These are phyloP conservation scores for Mucor lusitanicus DNA, from an alignment of 371 early-diverging fungal species.

Conservation along the genomic window DNA sequence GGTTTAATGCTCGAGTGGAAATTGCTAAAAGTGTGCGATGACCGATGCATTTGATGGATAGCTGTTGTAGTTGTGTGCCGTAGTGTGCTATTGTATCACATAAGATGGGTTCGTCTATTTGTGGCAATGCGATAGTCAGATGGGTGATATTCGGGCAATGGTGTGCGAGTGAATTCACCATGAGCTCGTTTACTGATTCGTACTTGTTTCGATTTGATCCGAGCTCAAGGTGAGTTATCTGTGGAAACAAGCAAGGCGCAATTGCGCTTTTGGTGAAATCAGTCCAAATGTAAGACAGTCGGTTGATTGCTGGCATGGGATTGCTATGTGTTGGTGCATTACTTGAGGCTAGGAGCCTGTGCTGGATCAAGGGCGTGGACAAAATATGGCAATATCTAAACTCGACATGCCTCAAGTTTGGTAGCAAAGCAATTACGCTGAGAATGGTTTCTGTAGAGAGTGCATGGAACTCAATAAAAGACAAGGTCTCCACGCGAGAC, in stretches of 20 bases:
- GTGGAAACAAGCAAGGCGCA: not conserved
- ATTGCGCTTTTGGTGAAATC: constrained; percentile 30
- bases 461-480: constrained; percentile 29
- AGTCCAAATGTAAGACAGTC: constrained; percentile 21
- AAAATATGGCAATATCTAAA: constrained; percentile 36
- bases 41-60: constrained; percentile 18
- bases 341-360: not conserved
- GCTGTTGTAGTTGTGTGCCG: constrained; percentile 14
- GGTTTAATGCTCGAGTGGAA: constrained; percentile 8
- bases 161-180: not conserved
- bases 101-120: constrained; percentile 13
- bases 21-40: constrained; percentile 9
- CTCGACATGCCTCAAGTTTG: constrained; percentile 15
- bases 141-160: constrained; percentile 16
- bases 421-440: constrained; percentile 18
- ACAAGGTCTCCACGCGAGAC: constrained; percentile 9
- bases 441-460: constrained; percentile 37
- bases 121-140: constrained; percentile 22
- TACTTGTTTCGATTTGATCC: constrained; percentile 9
- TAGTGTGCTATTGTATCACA: constrained; percentile 17
- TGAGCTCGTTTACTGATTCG: not conserved
- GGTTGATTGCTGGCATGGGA: not conserved
- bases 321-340: not conserved
- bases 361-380: not conserved
- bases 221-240: constrained; percentile 12